These are phyloP conservation scores for Lenwebbia sp. DNA, from an alignment of 345 rosid species.

Conservation along the genomic window DNA sequence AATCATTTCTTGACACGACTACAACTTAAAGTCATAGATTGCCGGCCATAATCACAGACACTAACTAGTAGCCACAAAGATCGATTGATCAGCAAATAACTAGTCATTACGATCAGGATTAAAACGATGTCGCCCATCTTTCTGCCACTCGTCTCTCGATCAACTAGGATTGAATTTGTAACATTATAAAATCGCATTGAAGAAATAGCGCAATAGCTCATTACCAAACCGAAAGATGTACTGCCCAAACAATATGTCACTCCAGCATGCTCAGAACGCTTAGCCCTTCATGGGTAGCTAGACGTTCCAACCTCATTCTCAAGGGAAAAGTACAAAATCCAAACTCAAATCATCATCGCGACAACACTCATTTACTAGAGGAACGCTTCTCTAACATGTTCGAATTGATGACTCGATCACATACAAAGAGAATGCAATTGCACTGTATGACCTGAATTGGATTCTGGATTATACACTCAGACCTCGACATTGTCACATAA, in stretches of 20 bases:
- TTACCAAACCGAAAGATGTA: background rate
- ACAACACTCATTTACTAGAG: background rate
- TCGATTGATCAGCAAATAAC: background rate
- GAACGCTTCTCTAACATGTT: background rate
- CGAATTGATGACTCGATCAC: background rate
- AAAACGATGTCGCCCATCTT: background rate
- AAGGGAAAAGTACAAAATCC: background rate
- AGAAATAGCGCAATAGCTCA: background rate
- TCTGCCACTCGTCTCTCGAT: background rate
- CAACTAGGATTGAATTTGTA: background rate
- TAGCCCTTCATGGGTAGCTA: background rate
- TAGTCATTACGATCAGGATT: background rate
- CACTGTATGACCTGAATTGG: background rate
- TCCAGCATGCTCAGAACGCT: background rate
- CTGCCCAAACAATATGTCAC: background rate
- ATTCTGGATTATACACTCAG: background rate
- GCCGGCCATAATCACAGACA: background rate
- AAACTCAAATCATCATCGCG: background rate
- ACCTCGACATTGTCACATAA: background rate
- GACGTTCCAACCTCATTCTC: background rate
- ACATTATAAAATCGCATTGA: background rate
- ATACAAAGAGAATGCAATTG: background rate
- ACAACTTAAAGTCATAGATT: background rate
- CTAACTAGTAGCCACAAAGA: background rate
- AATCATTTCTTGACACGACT: background rate